Evolutionary conservation across 768 basidiomycete genomes (phyloP), one percentile per base, ranked within the genome.

Genomic region (Stropharia rugosoannulata): DNA sequence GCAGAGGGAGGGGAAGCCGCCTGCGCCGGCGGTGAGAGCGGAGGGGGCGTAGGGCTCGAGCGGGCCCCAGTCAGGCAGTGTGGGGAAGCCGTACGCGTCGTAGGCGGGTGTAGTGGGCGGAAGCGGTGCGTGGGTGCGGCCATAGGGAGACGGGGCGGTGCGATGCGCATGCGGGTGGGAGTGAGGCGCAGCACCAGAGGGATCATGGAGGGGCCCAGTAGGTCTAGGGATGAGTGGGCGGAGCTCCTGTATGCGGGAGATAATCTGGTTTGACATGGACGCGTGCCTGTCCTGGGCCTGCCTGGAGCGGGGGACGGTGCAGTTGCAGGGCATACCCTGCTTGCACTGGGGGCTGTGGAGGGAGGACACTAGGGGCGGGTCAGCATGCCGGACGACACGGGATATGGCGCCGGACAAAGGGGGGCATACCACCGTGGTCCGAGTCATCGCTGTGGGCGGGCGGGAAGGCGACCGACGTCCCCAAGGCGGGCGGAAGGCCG

Each of bases 221-320:
- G 85, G 85, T 9, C 84, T 83, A 4, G 89, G 89, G 36, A 89
- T 81, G 16, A 90, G 84, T 2, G 87, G 86, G 6, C 88, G 84
- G 53, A 86, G 72, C 60, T 85, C 83, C 7, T 84, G 79, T 45
- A 86, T 81, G 55, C 85, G 83, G 7, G 80, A 81, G 11, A 83
- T 70, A 54, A 85, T 80, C 55, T 84, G 80, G 37, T 79, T 72
- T 22, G 80, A 70, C 4, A 70, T 60, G 58, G 46, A 15, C 10
- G 46, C 4, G 45, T 59, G 51, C 58, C 57, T 45, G 59, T 68
- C 64, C 49, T 62, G 60, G 67, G 63, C 66, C 51, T 65, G 64
- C 40, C 41, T 22, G 22, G 22, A 22, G 67, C 81, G 74, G 15
- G 79, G 81, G n/a, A 75, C 74, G 54, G 79, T 80, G 63, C 88